A percentile compares a stretch with the other conserved stretches of the same genome.
These are phyloP conservation scores for Suillus discolor DNA, from an alignment of 768 basidiomycete genomes.

Conservation along the genomic window DNA sequence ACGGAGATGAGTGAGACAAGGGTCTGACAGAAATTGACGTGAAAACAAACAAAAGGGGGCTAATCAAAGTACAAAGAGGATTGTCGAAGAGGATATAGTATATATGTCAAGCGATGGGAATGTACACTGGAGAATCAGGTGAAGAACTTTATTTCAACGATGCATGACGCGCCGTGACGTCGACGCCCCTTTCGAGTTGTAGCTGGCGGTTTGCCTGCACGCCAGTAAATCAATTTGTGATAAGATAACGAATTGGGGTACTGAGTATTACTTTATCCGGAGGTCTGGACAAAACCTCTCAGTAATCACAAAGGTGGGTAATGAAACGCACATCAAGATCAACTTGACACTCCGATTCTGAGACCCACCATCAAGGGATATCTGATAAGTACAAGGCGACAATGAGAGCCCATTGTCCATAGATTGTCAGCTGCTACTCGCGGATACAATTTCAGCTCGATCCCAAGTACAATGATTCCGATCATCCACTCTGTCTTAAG, in stretches of 20 bases:
- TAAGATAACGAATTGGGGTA: background rate
- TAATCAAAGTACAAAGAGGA: background rate
- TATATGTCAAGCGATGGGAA: background rate
- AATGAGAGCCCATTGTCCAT: background rate
- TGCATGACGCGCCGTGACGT: background rate
- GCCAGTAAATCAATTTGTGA: background rate
- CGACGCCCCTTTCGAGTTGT: background rate
- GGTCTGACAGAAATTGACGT: constrained; percentile 5
- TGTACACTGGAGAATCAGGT: too few species aligned
- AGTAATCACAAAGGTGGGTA: background rate
- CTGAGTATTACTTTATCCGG: background rate
- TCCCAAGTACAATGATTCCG: too few species aligned
- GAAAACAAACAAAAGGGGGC: background rate
- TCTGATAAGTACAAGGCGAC: constrained; percentile 13
- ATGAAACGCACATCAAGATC: background rate
- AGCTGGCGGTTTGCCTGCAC: background rate
- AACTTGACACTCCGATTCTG: background rate
- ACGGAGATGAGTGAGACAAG: background rate
- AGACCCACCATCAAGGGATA: constrained; percentile 16
- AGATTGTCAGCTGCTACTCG: background rate
- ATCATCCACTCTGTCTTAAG: constrained; percentile 44
- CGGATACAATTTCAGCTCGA: too few species aligned
- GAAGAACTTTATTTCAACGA: background rate
- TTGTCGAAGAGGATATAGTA: background rate
- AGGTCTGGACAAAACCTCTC: background rate